Evolutionary conservation across 305 asterid genomes (phyloP), one percentile per base, ranked within the genome.

Genomic region (Coffea humblotiana): DNA sequence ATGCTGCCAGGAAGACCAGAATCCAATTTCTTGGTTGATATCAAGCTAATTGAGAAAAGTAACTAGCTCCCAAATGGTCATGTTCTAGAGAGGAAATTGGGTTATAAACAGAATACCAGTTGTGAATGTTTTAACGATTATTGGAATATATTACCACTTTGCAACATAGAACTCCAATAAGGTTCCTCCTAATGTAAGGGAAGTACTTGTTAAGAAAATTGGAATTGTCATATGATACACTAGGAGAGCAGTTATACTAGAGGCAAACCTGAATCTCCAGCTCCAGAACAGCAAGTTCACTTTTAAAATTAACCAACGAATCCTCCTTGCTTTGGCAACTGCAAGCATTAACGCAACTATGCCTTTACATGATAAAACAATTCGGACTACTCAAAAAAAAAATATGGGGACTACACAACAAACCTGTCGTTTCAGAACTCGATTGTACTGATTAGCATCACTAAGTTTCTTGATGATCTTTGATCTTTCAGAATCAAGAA

Each of bases 241-340:
- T 40, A 40, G 6, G 6, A 40, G 43, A 40, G 43, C 6, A 40
- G 43, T 40, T 40, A 40, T 40, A 5, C 43, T 5, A 40, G 43
- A 40, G 43, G 43, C 6, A 40, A 40, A 40, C 43, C 43, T 40
- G 43, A 40, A 40, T 40, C 43, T 40, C 43, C 43, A 40, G 43
- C 43, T 40, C 61, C 48, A 87, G 35, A 64, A 66, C 82, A 32
- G 96, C 92, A 72, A 96, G 92, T 75, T 92, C 97, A 29, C 86
- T 86, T 90, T 84, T 92, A 86, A 96, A 89, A 85, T 80, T 78
- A 80, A 84, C 82, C 74, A 96, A 75, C 12, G 80, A 91, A 77
- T 88, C 89, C 81, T 96, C 98, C 81, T 88, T 93, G 49, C 79
- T 90, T 80, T 84, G 92, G 92, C 85, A 94, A 82, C 99, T 94